A percentile compares a stretch with the other conserved stretches of the same genome.
phyloP scores from a whole-genome alignment of 805 yeast genomes.

The Candida maesae region DNA sequence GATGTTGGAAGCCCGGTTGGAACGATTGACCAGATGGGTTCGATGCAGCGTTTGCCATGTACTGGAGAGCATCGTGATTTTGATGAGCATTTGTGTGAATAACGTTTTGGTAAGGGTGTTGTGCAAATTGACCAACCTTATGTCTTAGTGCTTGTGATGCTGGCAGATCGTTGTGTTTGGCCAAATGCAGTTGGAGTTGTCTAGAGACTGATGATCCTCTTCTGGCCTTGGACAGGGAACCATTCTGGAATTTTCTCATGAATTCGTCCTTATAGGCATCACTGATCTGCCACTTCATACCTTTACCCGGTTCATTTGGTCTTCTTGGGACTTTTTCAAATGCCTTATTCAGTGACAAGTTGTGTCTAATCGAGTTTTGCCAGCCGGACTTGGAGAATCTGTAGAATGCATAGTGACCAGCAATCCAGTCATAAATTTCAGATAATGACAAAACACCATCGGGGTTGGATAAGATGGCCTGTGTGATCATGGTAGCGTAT shows the following conservation, averaged over 20 bases:
- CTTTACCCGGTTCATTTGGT: conserved; percentile 97
- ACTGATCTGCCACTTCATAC: conserved; percentile 98
- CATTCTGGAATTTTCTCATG: conserved; percentile 71
- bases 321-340: conserved; percentile 95
- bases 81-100: conserved; percentile 19
- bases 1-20: conserved; percentile 5
- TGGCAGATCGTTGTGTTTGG: conserved; percentile 39
- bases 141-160: conserved; percentile 29
- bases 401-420: conserved; percentile 79
- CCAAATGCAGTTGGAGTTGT: conserved; percentile 72
- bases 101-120: conserved; percentile 33
- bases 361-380: conserved; percentile 97
- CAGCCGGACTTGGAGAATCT: conserved; percentile 86
- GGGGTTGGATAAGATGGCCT: neutral
- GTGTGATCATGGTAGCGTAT: neutral
- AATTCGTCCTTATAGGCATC: conserved; percentile 83
- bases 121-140: conserved; percentile 27
- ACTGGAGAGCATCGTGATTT: conserved; percentile 18
- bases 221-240: conserved; percentile 67
- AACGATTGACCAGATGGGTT: conserved; percentile 2
- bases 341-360: conserved; percentile 89
- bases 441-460: conserved; percentile 50
- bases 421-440: conserved; percentile 90
- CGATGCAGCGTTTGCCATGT: conserved; percentile 16
- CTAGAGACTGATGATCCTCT: conserved; percentile 80